Evolutionary conservation across 768 basidiomycete species (phyloP).

Genomic region (Lentinula edodes): DNA sequence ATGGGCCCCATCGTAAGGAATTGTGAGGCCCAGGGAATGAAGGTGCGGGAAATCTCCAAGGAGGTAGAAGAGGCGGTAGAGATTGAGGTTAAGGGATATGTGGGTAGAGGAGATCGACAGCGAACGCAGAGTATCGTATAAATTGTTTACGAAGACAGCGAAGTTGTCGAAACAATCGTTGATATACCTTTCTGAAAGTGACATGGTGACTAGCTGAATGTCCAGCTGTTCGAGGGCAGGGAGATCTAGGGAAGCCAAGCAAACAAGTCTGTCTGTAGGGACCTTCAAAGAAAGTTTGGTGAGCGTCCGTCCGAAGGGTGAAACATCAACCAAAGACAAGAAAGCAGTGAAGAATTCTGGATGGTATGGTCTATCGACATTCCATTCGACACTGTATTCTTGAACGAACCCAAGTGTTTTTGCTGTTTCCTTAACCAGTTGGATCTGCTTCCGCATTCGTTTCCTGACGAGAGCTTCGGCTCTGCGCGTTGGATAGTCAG

Average conservation of each 20-base stretch:
- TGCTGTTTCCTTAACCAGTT: conserved; percentile 26
- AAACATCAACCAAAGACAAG: conserved; percentile 22
- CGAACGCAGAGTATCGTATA: conserved; percentile 30
- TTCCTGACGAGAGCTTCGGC: conserved; percentile 13
- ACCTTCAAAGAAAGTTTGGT: conserved; percentile 30
- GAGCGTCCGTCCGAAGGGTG: conserved; percentile 24
- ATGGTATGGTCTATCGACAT: conserved; percentile 26
- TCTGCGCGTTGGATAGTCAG: neutral
- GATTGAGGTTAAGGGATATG: conserved; percentile 31
- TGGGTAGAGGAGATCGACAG: conserved; percentile 30
- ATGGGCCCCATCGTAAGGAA: conserved; percentile 40
- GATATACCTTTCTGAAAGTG: conserved; percentile 23
- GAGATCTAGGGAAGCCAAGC: conserved; percentile 26
- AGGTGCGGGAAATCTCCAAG: conserved; percentile 36
- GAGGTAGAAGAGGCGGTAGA: conserved; percentile 29
- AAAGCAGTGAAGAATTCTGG: conserved; percentile 32
- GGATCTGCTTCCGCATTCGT: conserved; percentile 31
- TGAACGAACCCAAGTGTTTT: conserved; percentile 24
- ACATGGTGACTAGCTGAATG: conserved; percentile 28
- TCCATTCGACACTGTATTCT: conserved; percentile 36
- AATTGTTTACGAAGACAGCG: conserved; percentile 39
- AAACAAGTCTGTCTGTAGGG: conserved; percentile 29
- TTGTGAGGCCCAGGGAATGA: conserved; percentile 30
- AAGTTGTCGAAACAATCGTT: conserved; percentile 32
- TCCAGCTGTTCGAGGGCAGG: conserved; percentile 29